phyloP scores from a whole-genome alignment of 257 asterid species.

The Forsythia suspensa region DNA sequence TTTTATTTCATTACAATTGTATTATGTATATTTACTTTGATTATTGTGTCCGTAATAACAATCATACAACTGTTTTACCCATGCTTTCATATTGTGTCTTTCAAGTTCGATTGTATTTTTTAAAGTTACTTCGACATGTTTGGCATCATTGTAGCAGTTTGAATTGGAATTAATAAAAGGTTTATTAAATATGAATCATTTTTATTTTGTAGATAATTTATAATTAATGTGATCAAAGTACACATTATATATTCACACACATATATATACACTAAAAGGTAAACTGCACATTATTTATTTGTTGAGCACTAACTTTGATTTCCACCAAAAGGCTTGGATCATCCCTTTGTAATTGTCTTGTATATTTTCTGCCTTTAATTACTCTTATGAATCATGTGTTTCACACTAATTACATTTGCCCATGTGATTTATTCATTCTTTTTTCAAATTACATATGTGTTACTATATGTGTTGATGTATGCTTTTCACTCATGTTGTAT shows the following conservation, averaged over 20 bases:
- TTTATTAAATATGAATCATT: not conserved
- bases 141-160: not conserved
- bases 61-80: not conserved
- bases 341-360: not conserved
- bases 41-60: not conserved
- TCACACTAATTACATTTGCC: not conserved
- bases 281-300: not conserved
- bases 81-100: not conserved
- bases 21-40: not conserved
- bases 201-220: not conserved
- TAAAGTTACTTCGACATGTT: not conserved
- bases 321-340: not conserved
- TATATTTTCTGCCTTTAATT: not conserved
- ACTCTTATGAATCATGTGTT: not conserved
- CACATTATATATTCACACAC: not conserved
- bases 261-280: no score
- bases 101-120: not conserved
- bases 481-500: no score
- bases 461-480: no score
- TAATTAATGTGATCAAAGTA: not conserved
- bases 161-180: not conserved
- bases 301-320: not conserved
- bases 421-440: not conserved
- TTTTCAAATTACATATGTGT: not conserved
- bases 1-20: not conserved